These are phyloP conservation scores for Tylopilus cervinicoccineus DNA, from an alignment of 768 basidiomycete species.

Conservation along the genomic window DNA sequence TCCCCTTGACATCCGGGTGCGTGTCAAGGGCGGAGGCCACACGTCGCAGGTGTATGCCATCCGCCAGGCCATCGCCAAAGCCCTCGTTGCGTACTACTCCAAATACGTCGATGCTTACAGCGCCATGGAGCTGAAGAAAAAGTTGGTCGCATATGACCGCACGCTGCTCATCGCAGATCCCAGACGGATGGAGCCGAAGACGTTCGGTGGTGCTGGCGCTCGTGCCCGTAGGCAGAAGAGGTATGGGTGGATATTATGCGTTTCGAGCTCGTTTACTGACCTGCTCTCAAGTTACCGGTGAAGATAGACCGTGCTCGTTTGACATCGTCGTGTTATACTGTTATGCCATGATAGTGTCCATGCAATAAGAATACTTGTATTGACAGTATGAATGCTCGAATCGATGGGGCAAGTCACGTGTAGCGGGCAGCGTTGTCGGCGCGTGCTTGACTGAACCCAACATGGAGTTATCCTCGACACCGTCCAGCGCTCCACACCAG, in stretches of 20 bases:
- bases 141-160: slow-evolving; percentile 92
- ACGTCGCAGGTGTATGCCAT: slow-evolving; percentile 98
- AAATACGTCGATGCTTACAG: slow-evolving; percentile 98
- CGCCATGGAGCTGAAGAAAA: slow-evolving; percentile 98
- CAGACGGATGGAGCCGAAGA: slow-evolving; percentile 98
- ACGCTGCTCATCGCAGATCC: slow-evolving; percentile 89
- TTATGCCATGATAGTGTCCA: slow-evolving; percentile 34
- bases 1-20: slow-evolving; percentile 91
- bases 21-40: slow-evolving; percentile 99
- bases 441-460: slow-evolving; percentile 1
- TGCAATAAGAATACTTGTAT: slow-evolving; percentile 33
- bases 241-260: slow-evolving; percentile 35
- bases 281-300: slow-evolving; percentile 61
- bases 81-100: slow-evolving; percentile 95
- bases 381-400: slow-evolving; percentile 12
- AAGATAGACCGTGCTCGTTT: slow-evolving; percentile 32
- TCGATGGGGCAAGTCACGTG: slow-evolving; percentile 15
- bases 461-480: slow-evolving; percentile 20
- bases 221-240: slow-evolving; percentile 98
- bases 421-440: not conserved
- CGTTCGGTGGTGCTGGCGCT: slow-evolving; percentile 97
- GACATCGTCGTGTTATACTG: slow-evolving; percentile 44
- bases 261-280: slow-evolving; percentile 10
- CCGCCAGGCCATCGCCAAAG: slow-evolving; percentile 98
- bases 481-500: slow-evolving; percentile 8